Evolutionary conservation across 192 early-diverging fungal genomes (phyloP), one percentile per base, ranked within the genome.

Genomic region (Coemansia erecta): DNA sequence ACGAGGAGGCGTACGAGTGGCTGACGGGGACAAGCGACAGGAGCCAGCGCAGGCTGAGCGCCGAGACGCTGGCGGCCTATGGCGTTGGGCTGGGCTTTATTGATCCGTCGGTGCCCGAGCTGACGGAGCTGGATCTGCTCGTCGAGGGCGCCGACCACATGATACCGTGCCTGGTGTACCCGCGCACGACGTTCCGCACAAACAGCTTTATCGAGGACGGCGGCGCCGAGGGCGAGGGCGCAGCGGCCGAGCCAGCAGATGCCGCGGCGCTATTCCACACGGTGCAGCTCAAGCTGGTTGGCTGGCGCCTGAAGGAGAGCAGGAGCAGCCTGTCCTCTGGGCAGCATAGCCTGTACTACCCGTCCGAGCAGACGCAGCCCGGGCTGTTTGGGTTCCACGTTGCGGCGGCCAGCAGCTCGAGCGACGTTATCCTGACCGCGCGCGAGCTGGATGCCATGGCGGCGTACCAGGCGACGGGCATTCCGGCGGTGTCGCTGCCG

Each of bases 311-410:
- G 10, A 58, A 68, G 4, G 73, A 85, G 18, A 56, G 81, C 19
- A 71, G 84, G 11, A 61, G 35, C 35, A 37, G 35, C 10, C 1
- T 14, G 3, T 4, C 15, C 18, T 53, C 68, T 8, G 55, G 67
- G 2, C 68, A 84, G n/a, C 60, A 76, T 19, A 70, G 83, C 8
- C 57, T 81, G 40, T 85, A 72, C 49, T 82, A 83, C 48, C 87
- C 87, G 0, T 73, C 77, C 3, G 67, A 73, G n/a, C 73, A 71
- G 11, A 56, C 66, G 9, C 64, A 77, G 33, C 63, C 76, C 8
- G 87, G 87, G 0, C 61, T 89, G 31, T 89, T 89, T 64, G 87
- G 87, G 0, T 86, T 86, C 64, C 83, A 87, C 54, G 55, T 85
- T 8, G 80, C 69, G 18, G 46, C 73, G 4, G 49, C 65, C 5